Conservation (phyloP, 208 protist species). For the Wallacemonas sp. region DNA sequence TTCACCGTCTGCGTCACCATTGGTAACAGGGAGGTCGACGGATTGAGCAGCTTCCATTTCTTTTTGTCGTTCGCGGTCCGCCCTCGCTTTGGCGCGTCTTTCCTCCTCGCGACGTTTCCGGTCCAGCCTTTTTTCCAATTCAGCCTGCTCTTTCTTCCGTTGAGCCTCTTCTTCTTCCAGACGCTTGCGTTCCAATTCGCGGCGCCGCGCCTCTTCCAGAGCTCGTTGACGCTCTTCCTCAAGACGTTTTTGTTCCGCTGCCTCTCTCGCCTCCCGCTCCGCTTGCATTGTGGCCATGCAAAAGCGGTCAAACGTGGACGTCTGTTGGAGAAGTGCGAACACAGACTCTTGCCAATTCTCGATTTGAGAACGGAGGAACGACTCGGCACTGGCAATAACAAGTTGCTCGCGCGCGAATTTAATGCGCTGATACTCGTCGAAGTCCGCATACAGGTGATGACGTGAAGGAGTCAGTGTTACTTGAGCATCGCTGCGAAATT, state of each 20-base stretch:
- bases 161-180: constrained; percentile 32
- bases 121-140: constrained; percentile 57
- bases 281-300: background rate
- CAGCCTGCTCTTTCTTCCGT: constrained; percentile 38
- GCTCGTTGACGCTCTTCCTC: constrained; percentile 32
- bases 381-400: constrained; percentile 38
- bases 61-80: constrained; percentile 28
- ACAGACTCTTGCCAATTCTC: constrained; percentile 25
- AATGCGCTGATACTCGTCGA: constrained; percentile 52
- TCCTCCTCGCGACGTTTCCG: constrained; percentile 65
- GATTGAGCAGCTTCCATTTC: constrained; percentile 10
- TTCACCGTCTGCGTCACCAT: constrained; percentile 6
- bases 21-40: background rate
- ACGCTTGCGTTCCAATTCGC: constrained; percentile 35
- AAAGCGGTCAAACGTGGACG: constrained; percentile 15
- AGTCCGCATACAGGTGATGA: constrained; percentile 66
- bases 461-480: constrained; percentile 20
- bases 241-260: constrained; percentile 32
- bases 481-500: constrained; percentile 21
- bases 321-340: constrained; percentile 6
- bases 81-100: constrained; percentile 24
- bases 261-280: constrained; percentile 25
- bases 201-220: constrained; percentile 28
- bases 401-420: constrained; percentile 38
- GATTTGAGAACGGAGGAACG: constrained; percentile 33